Evolutionary conservation across 768 basidiomycete genomes (phyloP).

Genomic region (Kwoniella bestiolae): DNA sequence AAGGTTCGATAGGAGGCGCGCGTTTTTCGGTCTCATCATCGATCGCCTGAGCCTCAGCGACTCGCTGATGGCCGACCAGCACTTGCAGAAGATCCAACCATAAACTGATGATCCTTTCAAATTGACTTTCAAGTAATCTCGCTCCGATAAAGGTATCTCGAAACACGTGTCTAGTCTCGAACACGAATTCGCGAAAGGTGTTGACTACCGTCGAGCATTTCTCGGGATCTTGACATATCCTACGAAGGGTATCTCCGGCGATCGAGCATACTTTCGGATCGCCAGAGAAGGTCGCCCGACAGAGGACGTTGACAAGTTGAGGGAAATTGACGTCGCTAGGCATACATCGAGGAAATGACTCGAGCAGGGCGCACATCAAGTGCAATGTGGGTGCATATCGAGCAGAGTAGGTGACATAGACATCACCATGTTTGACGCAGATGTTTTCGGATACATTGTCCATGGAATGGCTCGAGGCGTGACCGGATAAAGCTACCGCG

Average conservation of each 20-base stretch:
- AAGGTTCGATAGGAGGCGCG: slow-evolving; percentile 11
- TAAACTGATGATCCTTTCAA: slow-evolving; percentile 67
- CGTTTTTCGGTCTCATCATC: slow-evolving; percentile 21
- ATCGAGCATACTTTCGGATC: slow-evolving; percentile 75
- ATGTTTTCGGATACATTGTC: slow-evolving; percentile 67
- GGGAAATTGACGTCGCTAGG: slow-evolving; percentile 63
- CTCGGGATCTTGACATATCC: slow-evolving; percentile 69
- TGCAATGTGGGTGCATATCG: slow-evolving; percentile 68
- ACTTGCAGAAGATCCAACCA: slow-evolving; percentile 75
- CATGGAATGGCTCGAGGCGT: slow-evolving; percentile 66
- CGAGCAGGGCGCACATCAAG: slow-evolving; percentile 75
- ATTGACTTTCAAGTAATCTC: slow-evolving; percentile 69
- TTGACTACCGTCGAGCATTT: slow-evolving; percentile 67
- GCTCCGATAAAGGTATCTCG: slow-evolving; percentile 64
- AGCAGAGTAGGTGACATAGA: slow-evolving; percentile 66
- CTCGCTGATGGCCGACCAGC: slow-evolving; percentile 65
- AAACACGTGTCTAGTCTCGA: slow-evolving; percentile 68
- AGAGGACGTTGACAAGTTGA: slow-evolving; percentile 75
- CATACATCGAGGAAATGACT: slow-evolving; percentile 81
- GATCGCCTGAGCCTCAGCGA: slow-evolving; percentile 51
- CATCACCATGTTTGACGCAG: slow-evolving; percentile 66
- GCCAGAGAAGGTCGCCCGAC: slow-evolving; percentile 81
- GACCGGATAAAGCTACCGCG: slow-evolving; percentile 66
- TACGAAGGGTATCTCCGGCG: slow-evolving; percentile 69
- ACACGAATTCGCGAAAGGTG: slow-evolving; percentile 72